Percentiles rank a stretch among this genome's conserved stretches.
Conservation (phyloP, 768 basidiomycete species). For the Lactarius akahatsu region DNA sequence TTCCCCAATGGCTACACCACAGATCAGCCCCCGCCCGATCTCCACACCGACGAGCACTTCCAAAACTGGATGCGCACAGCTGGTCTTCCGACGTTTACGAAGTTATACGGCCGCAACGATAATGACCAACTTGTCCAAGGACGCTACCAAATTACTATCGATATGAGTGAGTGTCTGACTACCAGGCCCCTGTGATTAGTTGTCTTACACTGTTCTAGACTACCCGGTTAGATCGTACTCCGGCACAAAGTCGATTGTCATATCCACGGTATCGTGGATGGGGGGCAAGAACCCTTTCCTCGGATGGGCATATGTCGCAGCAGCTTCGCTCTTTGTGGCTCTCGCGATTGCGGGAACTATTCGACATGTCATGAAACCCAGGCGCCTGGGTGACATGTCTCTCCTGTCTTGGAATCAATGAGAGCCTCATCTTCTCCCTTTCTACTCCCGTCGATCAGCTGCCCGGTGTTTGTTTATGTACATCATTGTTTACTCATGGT, state of each 20-base stretch:
- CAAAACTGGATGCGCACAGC: conserved; percentile 99
- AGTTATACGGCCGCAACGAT: conserved; percentile 93
- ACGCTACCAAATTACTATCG: conserved; percentile 69
- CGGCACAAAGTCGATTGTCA: conserved; percentile 95
- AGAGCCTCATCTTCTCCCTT: conserved; percentile 15
- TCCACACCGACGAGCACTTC: conserved; percentile 83
- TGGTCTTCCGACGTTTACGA: conserved; percentile 94
- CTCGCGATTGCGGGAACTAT: conserved; percentile 88
- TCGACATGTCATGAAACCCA: conserved; percentile 89
- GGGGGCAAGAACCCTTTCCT: conserved; percentile 98
- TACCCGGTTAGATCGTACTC: conserved; percentile 89
- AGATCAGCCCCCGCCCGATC: conserved; percentile 65
- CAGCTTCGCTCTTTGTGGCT: conserved; percentile 81
- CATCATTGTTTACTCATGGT: conserved; percentile 2
- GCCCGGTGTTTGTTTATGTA: conserved; percentile 11
- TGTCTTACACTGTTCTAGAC: conserved; percentile 43
- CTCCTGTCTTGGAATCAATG: conserved; percentile 82
- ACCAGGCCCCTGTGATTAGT: neutral
- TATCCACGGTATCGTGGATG: conserved; percentile 98
- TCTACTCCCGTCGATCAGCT: neutral
- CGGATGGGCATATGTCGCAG: conserved; percentile 96
- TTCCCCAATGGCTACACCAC: conserved; percentile 76
- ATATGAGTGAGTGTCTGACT: conserved; percentile 65
- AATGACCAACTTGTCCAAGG: conserved; percentile 67
- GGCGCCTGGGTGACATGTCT: conserved; percentile 86